A percentile compares a stretch with the other conserved stretches of the same genome.
These are phyloP conservation scores for Rhynchospora pubera DNA, from an alignment of 176 grass and related monocot genomes.

Conservation along the genomic window DNA sequence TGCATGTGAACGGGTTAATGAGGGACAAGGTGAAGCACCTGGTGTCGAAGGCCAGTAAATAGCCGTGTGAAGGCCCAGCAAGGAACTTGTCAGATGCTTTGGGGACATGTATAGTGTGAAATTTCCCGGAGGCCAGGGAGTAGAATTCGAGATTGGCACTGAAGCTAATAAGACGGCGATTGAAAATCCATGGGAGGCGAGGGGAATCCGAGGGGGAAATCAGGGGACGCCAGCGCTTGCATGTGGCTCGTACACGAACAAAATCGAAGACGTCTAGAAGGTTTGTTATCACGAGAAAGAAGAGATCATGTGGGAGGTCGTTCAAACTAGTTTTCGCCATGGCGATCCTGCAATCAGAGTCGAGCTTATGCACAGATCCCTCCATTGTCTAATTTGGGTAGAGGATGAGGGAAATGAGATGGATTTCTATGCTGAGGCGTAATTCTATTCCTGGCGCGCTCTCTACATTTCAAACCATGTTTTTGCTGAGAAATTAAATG, in stretches of 20 bases:
- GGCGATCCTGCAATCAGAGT: background rate
- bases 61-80: background rate
- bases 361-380: background rate
- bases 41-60: background rate
- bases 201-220: background rate
- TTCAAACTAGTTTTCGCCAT: background rate
- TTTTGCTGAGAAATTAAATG: background rate
- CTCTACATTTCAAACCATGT: background rate
- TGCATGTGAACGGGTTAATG: background rate
- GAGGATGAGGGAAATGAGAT: background rate
- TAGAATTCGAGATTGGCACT: background rate
- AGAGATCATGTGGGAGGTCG: constrained; percentile 1
- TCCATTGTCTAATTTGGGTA: background rate
- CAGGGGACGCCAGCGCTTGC: background rate
- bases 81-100: background rate
- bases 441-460: background rate
- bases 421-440: background rate
- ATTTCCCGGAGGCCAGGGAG: background rate
- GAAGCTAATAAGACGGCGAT: background rate
- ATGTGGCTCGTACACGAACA: background rate
- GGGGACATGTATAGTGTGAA: background rate
- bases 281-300: background rate
- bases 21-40: background rate
- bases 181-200: background rate
- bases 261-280: constrained; percentile 1